Conservation (phyloP, 371 early-diverging fungal genomes). For the Rhizopus sp. region DNA sequence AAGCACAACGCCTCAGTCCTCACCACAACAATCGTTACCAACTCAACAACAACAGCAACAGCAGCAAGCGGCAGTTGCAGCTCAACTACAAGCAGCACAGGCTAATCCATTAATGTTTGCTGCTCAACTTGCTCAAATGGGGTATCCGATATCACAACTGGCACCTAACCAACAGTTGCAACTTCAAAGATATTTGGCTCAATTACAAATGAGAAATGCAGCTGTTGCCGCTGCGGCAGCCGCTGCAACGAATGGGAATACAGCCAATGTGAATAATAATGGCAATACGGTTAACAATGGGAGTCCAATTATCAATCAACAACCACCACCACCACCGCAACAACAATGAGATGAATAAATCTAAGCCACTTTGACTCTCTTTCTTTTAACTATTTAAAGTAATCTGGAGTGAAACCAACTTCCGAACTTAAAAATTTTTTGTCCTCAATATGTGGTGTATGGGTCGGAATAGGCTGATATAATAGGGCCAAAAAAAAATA, state of each 20-base stretch:
- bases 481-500: conserved; percentile 2
- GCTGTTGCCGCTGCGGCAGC: conserved; percentile 26
- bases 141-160: conserved; percentile 45
- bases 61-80: conserved; percentile 24
- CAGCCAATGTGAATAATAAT: neutral
- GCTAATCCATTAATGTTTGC: conserved; percentile 38
- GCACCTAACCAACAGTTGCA: conserved; percentile 40
- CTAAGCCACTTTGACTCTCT: conserved; percentile 2
- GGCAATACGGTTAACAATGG: neutral
- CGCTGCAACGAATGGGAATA: neutral
- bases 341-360: neutral
- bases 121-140: conserved; percentile 48
- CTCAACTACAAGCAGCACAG: conserved; percentile 32
- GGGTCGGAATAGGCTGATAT: neutral
- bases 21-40: conserved; percentile 19
- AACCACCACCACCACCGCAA: neutral
- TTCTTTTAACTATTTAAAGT: conserved; percentile 2
- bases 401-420: conserved; percentile 3
- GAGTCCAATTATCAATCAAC: neutral
- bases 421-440: neutral
- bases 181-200: conserved; percentile 42
- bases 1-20: conserved; percentile 23
- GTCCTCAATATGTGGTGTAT: neutral
- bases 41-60: conserved; percentile 22
- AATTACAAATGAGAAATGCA: conserved; percentile 44